Conservation (phyloP, 2,329 filamentous ascomycete genomes). For the Macrophomina tecta region DNA sequence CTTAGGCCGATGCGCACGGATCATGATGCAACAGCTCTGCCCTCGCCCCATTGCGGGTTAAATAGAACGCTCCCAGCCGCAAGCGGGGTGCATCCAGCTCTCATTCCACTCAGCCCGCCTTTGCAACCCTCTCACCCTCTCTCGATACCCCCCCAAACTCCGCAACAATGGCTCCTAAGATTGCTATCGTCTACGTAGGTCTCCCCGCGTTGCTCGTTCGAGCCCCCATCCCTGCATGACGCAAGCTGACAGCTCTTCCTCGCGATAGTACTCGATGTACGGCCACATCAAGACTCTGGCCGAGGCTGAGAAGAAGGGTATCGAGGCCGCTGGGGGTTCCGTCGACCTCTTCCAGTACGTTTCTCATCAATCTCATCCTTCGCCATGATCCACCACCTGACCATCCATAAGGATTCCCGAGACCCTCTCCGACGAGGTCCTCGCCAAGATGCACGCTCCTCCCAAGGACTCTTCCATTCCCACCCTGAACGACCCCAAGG, state of each 20-base stretch:
- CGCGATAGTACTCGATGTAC: constrained; percentile 83
- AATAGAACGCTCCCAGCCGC: constrained; percentile 14
- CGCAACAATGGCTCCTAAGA: constrained; percentile 78
- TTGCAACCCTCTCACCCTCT: not conserved
- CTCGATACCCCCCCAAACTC: not conserved
- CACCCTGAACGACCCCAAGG: constrained; percentile 63
- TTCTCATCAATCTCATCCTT: not conserved
- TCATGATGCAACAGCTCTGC: constrained; percentile 9
- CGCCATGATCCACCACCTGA: not conserved
- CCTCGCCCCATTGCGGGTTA: not conserved
- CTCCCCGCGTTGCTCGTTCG: not conserved
- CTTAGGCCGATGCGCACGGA: constrained; percentile 8
- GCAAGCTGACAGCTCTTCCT: constrained; percentile 7
- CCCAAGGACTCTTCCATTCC: constrained; percentile 71
- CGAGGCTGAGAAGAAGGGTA: constrained; percentile 87
- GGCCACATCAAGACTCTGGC: constrained; percentile 86
- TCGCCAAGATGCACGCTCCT: constrained; percentile 89
- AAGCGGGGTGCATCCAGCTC: not conserved
- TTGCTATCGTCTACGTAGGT: constrained; percentile 88
- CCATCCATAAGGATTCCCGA: constrained; percentile 68
- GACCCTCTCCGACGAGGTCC: constrained; percentile 83
- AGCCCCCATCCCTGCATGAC: not conserved
- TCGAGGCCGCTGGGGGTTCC: constrained; percentile 82
- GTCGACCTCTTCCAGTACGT: constrained; percentile 82
- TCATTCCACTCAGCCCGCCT: not conserved